A percentile compares a stretch with the other conserved stretches of the same genome.
These are phyloP conservation scores for Erysimum cheiri DNA, from an alignment of 441 rosid species.

Conservation along the genomic window DNA sequence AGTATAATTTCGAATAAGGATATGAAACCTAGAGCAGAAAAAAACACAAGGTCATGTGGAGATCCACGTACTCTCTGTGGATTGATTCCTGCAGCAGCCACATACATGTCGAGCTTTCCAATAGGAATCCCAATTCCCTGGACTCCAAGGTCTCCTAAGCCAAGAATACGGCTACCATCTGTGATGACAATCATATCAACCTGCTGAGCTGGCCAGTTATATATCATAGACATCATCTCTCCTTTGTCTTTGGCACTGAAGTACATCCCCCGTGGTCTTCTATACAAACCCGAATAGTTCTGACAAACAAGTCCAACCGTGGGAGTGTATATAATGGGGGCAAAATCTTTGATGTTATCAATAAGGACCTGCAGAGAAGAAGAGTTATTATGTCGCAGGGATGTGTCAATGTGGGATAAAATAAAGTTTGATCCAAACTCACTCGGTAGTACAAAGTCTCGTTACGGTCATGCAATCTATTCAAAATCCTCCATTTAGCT, in stretches of 20 bases:
- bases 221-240: conserved; percentile 99
- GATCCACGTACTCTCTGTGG: conserved; percentile 76
- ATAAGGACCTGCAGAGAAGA: conserved; percentile 75
- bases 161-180: conserved; percentile 97
- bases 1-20: conserved; percentile 20
- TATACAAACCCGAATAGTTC: conserved; percentile 92
- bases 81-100: conserved; percentile 95
- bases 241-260: conserved; percentile 99
- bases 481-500: conserved; percentile 97
- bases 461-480: conserved; percentile 96
- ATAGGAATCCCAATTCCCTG: conserved; percentile 98
- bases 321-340: conserved; percentile 95
- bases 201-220: conserved; percentile 94
- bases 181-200: conserved; percentile 99
- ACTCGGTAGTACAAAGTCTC: conserved; percentile 93
- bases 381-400: conserved; percentile 13
- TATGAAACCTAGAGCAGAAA: conserved; percentile 3
- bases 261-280: conserved; percentile 99
- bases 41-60: background rate
- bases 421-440: conserved; percentile 40
- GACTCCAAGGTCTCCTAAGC: conserved; percentile 98
- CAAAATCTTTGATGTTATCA: conserved; percentile 92
- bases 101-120: conserved; percentile 97
- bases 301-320: conserved; percentile 97
- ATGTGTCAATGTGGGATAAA: background rate